A percentile compares a stretch with the other conserved stretches of the same genome.
These are phyloP conservation scores for Backusella psychrophila DNA, from an alignment of 192 early-diverging fungal species.

Conservation along the genomic window DNA sequence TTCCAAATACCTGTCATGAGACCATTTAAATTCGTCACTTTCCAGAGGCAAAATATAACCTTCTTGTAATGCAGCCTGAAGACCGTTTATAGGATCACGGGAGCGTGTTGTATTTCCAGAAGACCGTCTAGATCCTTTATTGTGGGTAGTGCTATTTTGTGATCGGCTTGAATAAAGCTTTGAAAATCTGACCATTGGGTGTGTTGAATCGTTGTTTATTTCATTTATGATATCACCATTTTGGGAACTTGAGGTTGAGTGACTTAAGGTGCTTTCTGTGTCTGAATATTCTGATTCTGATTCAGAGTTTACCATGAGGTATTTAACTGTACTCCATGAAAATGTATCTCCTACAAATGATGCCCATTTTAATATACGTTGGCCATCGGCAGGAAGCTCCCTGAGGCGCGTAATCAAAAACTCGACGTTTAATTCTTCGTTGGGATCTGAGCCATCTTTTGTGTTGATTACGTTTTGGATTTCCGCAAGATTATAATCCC, in stretches of 20 bases:
- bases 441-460: not conserved
- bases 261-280: not conserved
- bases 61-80: conserved; percentile 32
- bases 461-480: conserved; percentile 18
- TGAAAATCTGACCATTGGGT: conserved; percentile 4
- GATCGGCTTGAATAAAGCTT: not conserved
- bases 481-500: conserved; percentile 26
- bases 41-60: conserved; percentile 33
- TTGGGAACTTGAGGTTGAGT: not conserved
- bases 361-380: conserved; percentile 32
- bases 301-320: conserved; percentile 27
- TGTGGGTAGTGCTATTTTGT: not conserved
- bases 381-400: conserved; percentile 26
- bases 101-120: not conserved
- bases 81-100: conserved; percentile 30
- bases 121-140: not conserved
- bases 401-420: conserved; percentile 17
- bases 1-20: conserved; percentile 31
- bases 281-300: conserved; percentile 20
- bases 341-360: conserved; percentile 36
- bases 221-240: not conserved
- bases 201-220: not conserved
- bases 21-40: conserved; percentile 33
- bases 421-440: conserved; percentile 24
- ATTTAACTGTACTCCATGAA: conserved; percentile 30